Evolutionary conservation across 441 rosid genomes (phyloP).

Genomic region (Flueggea neowawraea): DNA sequence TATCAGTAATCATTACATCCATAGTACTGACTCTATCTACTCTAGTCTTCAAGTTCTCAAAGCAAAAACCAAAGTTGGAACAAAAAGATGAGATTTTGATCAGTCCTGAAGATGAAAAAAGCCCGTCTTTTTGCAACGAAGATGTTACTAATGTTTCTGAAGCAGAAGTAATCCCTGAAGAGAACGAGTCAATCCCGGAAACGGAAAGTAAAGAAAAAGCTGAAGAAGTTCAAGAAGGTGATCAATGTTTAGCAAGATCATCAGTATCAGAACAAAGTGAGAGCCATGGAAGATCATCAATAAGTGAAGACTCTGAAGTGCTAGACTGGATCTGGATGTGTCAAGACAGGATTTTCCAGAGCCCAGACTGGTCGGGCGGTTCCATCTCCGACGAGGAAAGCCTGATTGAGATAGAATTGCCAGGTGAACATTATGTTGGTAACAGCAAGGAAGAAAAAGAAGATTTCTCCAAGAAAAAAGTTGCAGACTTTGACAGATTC

Average conservation of each 20-base stretch:
- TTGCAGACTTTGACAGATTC: slow-evolving; percentile 20
- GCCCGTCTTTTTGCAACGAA: slow-evolving; percentile 5
- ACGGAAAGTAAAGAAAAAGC: slow-evolving; percentile 4
- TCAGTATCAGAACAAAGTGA: slow-evolving; percentile 30
- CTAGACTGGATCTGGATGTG: slow-evolving; percentile 46
- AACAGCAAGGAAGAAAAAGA: slow-evolving; percentile 19
- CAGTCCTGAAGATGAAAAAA: slow-evolving; percentile 1
- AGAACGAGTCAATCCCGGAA: slow-evolving; percentile 3
- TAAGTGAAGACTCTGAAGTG: slow-evolving; percentile 50
- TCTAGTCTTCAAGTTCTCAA: slow-evolving; percentile 31
- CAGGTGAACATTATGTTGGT: slow-evolving; percentile 59
- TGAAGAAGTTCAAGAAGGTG: neutral
- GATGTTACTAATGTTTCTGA: neutral
- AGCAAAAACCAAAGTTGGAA: slow-evolving; percentile 19
- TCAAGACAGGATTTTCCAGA: slow-evolving; percentile 24
- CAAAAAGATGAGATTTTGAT: slow-evolving; percentile 6
- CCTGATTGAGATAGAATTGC: slow-evolving; percentile 80
- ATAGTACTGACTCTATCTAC: slow-evolving; percentile 35
- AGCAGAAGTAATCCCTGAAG: neutral
- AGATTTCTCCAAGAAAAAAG: slow-evolving; percentile 24
- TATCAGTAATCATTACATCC: slow-evolving; percentile 31
- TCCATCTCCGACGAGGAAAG: slow-evolving; percentile 82
- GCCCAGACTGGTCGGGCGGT: slow-evolving; percentile 47
- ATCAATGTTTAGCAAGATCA: neutral
- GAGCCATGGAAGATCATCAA: slow-evolving; percentile 25